phyloP scores from a whole-genome alignment of 208 protist genomes.

The Trypanosoma avium region DNA sequence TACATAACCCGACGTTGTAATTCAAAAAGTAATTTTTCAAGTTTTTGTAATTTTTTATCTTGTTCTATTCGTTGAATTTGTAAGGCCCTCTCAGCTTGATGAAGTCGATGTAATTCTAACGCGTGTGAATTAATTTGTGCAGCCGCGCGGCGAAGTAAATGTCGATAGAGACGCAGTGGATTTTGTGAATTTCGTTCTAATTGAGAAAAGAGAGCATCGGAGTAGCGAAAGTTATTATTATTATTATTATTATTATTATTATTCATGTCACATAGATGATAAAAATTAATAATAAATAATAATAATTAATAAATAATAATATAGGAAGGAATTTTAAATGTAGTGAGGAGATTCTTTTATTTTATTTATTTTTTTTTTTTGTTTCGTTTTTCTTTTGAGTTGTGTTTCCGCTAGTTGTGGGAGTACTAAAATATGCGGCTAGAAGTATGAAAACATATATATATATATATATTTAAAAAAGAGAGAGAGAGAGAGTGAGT shows the following conservation, averaged over 20 bases:
- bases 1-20: background rate
- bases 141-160: conserved; percentile 17
- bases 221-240: background rate
- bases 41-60: background rate
- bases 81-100: background rate
- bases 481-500: too few relatives aligned
- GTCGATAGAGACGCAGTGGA: conserved; percentile 21
- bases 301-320: too few relatives aligned
- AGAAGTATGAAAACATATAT: too few relatives aligned
- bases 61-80: background rate
- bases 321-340: too few relatives aligned
- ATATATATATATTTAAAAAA: background rate
- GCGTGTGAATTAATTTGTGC: conserved; percentile 13
- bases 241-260: too few relatives aligned
- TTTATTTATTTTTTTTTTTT: conserved; percentile 11
- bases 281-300: too few relatives aligned
- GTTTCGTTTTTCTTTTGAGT: too few relatives aligned
- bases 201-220: conserved; percentile 14
- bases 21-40: background rate
- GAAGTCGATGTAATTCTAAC: background rate
- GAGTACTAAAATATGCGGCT: too few relatives aligned
- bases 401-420: too few relatives aligned
- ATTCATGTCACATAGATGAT: too few relatives aligned
- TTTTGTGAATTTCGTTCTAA: conserved; percentile 16
- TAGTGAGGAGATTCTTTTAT: background rate